A percentile compares a stretch with the other conserved stretches of the same genome.
Evolutionary conservation across 257 asterid genomes (phyloP).

Genomic region (Solanum habrochaites): DNA sequence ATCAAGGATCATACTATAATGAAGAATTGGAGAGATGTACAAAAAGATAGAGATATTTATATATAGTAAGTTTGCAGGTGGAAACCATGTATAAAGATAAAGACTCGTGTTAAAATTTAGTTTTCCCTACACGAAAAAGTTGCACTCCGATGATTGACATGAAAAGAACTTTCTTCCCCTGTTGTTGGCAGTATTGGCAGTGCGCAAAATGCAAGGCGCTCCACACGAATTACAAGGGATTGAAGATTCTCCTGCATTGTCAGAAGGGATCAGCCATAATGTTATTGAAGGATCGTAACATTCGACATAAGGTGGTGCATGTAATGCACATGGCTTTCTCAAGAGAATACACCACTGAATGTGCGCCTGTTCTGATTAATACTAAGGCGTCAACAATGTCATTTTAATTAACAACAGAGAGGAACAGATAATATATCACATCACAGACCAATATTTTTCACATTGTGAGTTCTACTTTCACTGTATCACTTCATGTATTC

Average conservation of each 20-base stretch:
- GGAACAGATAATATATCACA: background rate
- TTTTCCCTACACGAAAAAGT: constrained; percentile 73
- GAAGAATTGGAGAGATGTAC: background rate
- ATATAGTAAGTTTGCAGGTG: background rate
- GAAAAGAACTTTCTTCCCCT: constrained; percentile 95
- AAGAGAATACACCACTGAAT: background rate
- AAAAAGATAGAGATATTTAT: background rate
- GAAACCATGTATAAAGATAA: background rate
- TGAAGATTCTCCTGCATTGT: constrained; percentile 58
- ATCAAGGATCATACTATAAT: background rate
- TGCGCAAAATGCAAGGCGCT: constrained; percentile 56
- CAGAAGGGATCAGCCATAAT: background rate
- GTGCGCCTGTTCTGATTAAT: background rate
- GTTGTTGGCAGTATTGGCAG: constrained; percentile 77
- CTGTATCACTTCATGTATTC: background rate
- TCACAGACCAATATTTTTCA: background rate
- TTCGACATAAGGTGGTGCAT: background rate
- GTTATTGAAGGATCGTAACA: background rate
- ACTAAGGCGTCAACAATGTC: background rate
- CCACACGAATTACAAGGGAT: constrained; percentile 75
- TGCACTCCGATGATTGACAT: constrained; percentile 69
- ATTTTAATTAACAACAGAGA: background rate
- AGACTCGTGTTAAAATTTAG: constrained; percentile 1
- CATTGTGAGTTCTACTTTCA: background rate
- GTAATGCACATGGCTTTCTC: background rate